Evolutionary conservation across 768 basidiomycete species (phyloP).

Genomic region (Amyloporia xantha): DNA sequence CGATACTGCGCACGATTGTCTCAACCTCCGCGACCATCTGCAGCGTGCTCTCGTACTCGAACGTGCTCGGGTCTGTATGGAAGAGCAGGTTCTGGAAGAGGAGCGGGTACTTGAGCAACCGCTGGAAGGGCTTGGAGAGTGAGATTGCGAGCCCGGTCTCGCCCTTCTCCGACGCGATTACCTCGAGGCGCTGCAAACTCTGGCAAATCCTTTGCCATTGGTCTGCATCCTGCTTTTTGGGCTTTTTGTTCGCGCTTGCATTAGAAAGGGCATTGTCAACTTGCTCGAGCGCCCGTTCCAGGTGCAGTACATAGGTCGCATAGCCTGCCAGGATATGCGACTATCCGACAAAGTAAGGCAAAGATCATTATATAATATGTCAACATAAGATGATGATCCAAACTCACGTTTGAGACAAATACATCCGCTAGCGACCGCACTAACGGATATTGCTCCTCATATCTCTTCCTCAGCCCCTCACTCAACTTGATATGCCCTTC

Average conservation of each 20-base stretch:
- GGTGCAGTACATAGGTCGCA: no score
- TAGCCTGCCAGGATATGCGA: no score
- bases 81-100: constrained; percentile 96
- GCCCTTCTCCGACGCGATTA: constrained; percentile 73
- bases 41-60: constrained; percentile 93
- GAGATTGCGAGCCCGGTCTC: constrained; percentile 95
- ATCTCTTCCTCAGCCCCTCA: no score
- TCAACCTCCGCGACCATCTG: constrained; percentile 98
- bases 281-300: no score
- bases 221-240: constrained; percentile 74
- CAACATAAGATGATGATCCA: no score
- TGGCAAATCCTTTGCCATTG: constrained; percentile 77
- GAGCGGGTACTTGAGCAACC: constrained; percentile 93
- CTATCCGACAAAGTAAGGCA: no score
- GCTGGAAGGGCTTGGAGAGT: constrained; percentile 94
- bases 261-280: no score
- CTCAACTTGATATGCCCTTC: no score
- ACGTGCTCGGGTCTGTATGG: constrained; percentile 95
- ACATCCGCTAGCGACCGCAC: no score
- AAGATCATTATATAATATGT: no score
- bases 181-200: constrained; percentile 71
- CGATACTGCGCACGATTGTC: constrained; percentile 90
- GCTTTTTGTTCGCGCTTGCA: constrained; percentile 60
- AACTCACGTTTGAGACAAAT: no score
- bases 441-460: no score